Percentiles rank a stretch among this genome's conserved stretches.
Evolutionary conservation across 805 yeast species (phyloP).

Genomic region (Ogataea angusta): DNA sequence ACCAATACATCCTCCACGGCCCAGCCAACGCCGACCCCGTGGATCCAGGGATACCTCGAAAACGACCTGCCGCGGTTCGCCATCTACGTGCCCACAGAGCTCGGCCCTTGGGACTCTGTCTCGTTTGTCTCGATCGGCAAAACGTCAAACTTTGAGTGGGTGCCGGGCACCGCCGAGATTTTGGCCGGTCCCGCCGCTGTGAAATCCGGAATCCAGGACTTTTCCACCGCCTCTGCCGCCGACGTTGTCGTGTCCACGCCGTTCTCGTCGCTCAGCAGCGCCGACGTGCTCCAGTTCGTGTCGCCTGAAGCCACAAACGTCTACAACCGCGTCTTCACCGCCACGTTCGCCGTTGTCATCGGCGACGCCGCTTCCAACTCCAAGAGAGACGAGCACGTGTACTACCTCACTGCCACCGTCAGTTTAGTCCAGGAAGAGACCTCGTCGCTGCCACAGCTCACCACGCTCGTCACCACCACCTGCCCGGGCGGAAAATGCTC

Average conservation of each 20-base stretch:
- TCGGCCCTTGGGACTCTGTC: conserved; percentile 19
- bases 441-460: conserved; percentile 4
- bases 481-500: conserved; percentile 16
- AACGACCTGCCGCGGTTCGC: conserved; percentile 19
- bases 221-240: conserved; percentile 13
- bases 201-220: conserved; percentile 11
- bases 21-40: conserved; percentile 17
- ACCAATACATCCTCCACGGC: conserved; percentile 10
- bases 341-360: conserved; percentile 21
- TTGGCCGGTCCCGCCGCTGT: conserved; percentile 10
- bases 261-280: conserved; percentile 5
- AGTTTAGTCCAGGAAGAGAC: conserved; percentile 1
- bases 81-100: conserved; percentile 20
- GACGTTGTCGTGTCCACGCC: conserved; percentile 7
- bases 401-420: conserved; percentile 21
- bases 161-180: conserved; percentile 14
- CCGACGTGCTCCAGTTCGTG: conserved; percentile 11
- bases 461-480: conserved; percentile 11
- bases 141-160: conserved; percentile 20
- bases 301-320: conserved; percentile 22
- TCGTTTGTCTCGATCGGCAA: conserved; percentile 17
- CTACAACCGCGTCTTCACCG: conserved; percentile 16
- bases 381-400: conserved; percentile 20
- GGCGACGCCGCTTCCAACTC: conserved; percentile 1
- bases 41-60: conserved; percentile 17